These are phyloP conservation scores for Pyricularia grisea DNA, from an alignment of 2,329 filamentous ascomycete species.

Conservation along the genomic window DNA sequence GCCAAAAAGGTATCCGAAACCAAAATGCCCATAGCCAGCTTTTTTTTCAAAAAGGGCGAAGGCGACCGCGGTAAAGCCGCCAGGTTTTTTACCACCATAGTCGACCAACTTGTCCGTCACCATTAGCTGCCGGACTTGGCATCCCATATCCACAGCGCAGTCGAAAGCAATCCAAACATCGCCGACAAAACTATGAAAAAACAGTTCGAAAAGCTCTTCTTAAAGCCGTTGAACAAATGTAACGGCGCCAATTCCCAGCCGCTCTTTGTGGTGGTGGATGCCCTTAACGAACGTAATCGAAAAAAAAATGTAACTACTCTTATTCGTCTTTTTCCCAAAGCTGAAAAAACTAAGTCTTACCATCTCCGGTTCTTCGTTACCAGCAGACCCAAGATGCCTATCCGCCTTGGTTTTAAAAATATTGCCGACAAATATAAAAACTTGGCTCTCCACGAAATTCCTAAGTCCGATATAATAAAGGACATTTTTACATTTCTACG, in stretches of 20 bases:
- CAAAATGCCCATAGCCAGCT: conserved; percentile 20
- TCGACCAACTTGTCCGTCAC: conserved; percentile 18
- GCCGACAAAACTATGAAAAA: conserved; percentile 16
- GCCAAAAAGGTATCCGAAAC: not conserved
- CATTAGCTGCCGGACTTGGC: conserved; percentile 18
- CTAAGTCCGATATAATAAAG: conserved; percentile 16
- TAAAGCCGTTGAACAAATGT: conserved; percentile 19
- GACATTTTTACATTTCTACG: conserved; percentile 27
- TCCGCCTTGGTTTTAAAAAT: conserved; percentile 24
- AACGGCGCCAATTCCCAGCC: conserved; percentile 5
- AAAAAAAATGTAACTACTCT: conserved; percentile 20
- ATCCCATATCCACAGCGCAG: conserved; percentile 1
- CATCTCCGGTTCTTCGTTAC: conserved; percentile 26
- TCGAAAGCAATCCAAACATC: conserved; percentile 18
- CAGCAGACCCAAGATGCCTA: conserved; percentile 28
- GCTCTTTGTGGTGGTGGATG: conserved; percentile 20
- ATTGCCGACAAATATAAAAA: conserved; percentile 18
- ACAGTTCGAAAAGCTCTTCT: conserved; percentile 30
- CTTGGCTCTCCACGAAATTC: conserved; percentile 26
- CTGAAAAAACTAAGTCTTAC: conserved; percentile 8
- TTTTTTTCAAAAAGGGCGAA: conserved; percentile 35
- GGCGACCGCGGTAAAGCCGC: conserved; percentile 23
- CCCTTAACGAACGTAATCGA: conserved; percentile 24
- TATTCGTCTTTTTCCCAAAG: conserved; percentile 17
- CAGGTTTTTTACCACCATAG: conserved; percentile 30